phyloP scores from a whole-genome alignment of 1,284 basidiomycete species.

The Microbotryum silenes-acaulis region DNA sequence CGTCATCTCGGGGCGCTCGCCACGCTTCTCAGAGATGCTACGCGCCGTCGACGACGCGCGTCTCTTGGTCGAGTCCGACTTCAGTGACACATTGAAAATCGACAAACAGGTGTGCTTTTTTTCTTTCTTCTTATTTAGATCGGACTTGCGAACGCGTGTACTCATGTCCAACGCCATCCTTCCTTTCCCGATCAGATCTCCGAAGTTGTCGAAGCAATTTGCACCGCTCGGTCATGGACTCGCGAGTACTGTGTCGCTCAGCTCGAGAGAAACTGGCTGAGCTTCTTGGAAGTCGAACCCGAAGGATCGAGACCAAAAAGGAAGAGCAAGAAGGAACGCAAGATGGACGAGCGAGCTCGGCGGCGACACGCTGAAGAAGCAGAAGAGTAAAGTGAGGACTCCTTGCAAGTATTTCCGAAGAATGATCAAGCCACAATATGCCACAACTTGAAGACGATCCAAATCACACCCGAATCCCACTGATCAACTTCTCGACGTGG shows the following conservation, averaged over 20 bases:
- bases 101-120: constrained; percentile 13
- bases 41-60: constrained; percentile 52
- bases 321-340: constrained; percentile 10
- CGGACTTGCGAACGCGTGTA: not conserved
- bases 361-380: no score
- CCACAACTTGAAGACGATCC: no score
- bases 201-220: constrained; percentile 21
- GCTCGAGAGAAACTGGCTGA: constrained; percentile 43
- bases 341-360: not conserved
- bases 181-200: constrained; percentile 29
- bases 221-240: constrained; percentile 25
- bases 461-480: no score
- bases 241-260: constrained; percentile 29
- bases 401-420: no score
- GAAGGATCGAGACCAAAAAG: not conserved
- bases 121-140: not conserved
- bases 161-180: not conserved
- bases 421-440: no score
- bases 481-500: constrained; percentile 9
- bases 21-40: constrained; percentile 54
- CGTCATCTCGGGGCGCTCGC: constrained; percentile 61
- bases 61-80: constrained; percentile 68
- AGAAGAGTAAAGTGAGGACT: no score
- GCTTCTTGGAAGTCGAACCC: constrained; percentile 36
- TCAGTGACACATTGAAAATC: constrained; percentile 11